A percentile compares a stretch with the other conserved stretches of the same genome.
Evolutionary conservation across 345 rosid species (phyloP).

Genomic region (Cardamine occulta): DNA sequence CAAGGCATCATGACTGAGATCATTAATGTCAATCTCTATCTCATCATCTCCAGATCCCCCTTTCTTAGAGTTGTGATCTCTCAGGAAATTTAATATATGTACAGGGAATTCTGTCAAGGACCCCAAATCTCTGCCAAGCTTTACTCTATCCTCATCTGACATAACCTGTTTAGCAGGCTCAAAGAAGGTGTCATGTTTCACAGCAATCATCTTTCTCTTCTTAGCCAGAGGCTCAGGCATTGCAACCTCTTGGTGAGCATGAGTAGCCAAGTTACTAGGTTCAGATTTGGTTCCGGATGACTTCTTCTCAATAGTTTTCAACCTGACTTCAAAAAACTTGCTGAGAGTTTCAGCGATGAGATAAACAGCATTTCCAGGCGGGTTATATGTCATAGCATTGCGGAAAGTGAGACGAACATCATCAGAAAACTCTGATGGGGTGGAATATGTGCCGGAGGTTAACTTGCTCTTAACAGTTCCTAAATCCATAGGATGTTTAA

Average conservation of each 20-base stretch:
- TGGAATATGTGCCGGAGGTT: conserved; percentile 67
- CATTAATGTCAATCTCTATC: conserved; percentile 93
- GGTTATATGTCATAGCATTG: conserved; percentile 91
- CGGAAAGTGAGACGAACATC: conserved; percentile 93
- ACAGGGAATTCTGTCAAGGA: conserved; percentile 60
- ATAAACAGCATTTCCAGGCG: conserved; percentile 81
- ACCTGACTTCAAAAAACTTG: conserved; percentile 74
- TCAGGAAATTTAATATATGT: conserved; percentile 68
- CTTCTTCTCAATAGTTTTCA: conserved; percentile 69
- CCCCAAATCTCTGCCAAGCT: conserved; percentile 81
- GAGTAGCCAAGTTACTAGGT: conserved; percentile 50
- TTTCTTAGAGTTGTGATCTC: conserved; percentile 76
- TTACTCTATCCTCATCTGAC: conserved; percentile 90
- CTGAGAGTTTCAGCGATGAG: conserved; percentile 64
- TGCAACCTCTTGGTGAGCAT: conserved; percentile 49
- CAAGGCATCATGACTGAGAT: conserved; percentile 67
- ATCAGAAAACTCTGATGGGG: conserved; percentile 79
- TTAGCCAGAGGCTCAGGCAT: conserved; percentile 59
- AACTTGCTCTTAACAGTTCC: conserved; percentile 81
- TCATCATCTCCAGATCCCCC: conserved; percentile 80
- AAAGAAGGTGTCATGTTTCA: conserved; percentile 71
- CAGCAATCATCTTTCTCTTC: conserved; percentile 60
- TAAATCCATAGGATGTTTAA: conserved; percentile 90
- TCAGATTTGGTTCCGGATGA: conserved; percentile 51
- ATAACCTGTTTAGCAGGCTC: conserved; percentile 79